Conservation (phyloP, 257 asterid genomes). For the Salvia hispanica region DNA sequence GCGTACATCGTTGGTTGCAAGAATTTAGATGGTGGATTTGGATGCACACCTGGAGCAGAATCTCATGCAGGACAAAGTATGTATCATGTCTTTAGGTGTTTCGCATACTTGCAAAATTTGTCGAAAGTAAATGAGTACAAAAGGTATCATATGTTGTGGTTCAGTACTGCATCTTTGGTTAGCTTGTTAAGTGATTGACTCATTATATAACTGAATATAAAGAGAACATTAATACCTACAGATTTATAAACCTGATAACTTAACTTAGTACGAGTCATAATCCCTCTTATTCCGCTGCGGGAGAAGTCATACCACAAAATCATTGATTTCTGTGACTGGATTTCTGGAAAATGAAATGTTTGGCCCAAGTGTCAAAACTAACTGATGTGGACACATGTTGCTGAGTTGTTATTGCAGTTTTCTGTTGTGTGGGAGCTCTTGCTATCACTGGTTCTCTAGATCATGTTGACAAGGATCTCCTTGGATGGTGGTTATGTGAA, state of each 20-base stretch:
- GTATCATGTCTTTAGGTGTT: conserved; percentile 31
- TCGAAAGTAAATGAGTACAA: not conserved
- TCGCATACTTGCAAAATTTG: not conserved
- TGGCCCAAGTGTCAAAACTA: conserved; percentile 1
- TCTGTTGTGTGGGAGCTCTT: conserved; percentile 96
- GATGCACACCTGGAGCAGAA: conserved; percentile 92
- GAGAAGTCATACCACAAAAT: not conserved
- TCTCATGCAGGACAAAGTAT: conserved; percentile 98
- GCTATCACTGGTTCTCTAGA: conserved; percentile 85
- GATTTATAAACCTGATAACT: not conserved
- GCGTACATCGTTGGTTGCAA: conserved; percentile 84
- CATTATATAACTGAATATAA: not conserved
- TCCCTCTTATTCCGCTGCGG: not conserved
- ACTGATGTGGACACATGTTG: not conserved
- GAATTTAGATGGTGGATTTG: conserved; percentile 96
- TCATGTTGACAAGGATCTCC: conserved; percentile 93
- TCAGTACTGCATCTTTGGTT: not conserved
- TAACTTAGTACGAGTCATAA: not conserved
- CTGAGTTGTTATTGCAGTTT: conserved; percentile 52
- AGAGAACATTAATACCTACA: not conserved
- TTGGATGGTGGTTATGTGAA: conserved; percentile 98
- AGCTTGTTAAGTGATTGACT: conserved; percentile 6
- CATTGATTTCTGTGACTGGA: not conserved
- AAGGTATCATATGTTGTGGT: conserved; percentile 6
- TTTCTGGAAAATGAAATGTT: not conserved